Conservation (phyloP, 2,329 filamentous ascomycete genomes). For the Graphilbum sp. region DNA sequence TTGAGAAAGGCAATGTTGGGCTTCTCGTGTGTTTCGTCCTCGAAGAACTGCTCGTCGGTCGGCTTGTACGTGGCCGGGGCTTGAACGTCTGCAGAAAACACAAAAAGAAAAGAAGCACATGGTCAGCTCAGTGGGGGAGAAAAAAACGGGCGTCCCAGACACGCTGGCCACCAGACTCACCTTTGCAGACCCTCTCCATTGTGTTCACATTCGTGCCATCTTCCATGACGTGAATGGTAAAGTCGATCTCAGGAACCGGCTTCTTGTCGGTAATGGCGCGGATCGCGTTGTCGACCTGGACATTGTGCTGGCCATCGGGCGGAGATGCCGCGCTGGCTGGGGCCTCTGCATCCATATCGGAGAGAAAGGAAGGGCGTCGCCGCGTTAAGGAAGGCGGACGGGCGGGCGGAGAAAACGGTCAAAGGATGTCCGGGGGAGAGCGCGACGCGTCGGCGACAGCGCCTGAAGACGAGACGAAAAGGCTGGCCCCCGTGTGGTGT, state of each 20-base stretch:
- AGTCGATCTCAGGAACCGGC: constrained; percentile 94
- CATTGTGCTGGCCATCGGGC: constrained; percentile 29
- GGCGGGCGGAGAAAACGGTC: neutral
- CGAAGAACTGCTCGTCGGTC: constrained; percentile 87
- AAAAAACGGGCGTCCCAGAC: constrained; percentile 7
- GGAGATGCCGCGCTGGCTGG: neutral
- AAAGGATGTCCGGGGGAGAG: too few relatives aligned
- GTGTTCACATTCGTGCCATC: constrained; percentile 93
- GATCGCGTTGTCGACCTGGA: constrained; percentile 73
- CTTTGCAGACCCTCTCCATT: constrained; percentile 93
- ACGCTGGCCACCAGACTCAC: constrained; percentile 30
- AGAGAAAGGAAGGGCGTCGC: neutral
- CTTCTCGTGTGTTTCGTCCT: constrained; percentile 70
- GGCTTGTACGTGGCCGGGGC: constrained; percentile 88
- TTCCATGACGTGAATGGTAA: constrained; percentile 96
- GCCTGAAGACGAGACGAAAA: too few relatives aligned
- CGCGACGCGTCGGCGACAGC: too few relatives aligned
- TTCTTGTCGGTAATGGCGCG: constrained; percentile 90
- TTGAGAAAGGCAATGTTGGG: constrained; percentile 90
- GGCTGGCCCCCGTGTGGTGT: too few relatives aligned
- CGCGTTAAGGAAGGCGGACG: neutral
- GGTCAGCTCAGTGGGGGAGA: constrained; percentile 3
- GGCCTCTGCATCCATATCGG: neutral
- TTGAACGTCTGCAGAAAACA: constrained; percentile 60
- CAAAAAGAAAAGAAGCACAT: neutral